Base-by-base conservation (phyloP, 1,284 basidiomycete species). In the Ceratobasidium sp. region DNA sequence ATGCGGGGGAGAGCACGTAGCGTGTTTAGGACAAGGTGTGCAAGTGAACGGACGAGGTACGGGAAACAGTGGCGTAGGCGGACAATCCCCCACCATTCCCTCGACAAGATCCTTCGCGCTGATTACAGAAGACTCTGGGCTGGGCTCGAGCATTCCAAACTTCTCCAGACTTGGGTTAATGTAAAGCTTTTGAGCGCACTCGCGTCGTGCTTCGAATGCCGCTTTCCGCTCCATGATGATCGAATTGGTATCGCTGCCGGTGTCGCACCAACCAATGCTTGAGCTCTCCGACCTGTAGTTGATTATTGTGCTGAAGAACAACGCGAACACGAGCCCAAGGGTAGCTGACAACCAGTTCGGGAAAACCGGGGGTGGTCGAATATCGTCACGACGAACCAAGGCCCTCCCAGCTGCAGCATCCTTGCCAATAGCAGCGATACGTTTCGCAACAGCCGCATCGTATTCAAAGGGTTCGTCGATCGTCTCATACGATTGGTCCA, bases 11-110 rank as follows among this genome's bases (percentile, higher is more conserved):
- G 82, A 83, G 80, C 96, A 98, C 21, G 83, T 83, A 1, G 89
- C 96, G 80, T 95, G 92, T 59, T 86, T 84, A 12, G 96, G 96
- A 79, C 96, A 98, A 16, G 89, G 87, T 1, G 92, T 89, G 81
- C 96, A 98, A n/a, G 84, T 78, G 36, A 87, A 84, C 0, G 94
- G 90, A 71, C 84, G 85, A 36, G 87, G 86, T 43, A 90, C 76
- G 21, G 88, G 87, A 45, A 88, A 67, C 36, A 91, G 76, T 6
- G 86, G 83, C 32, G 84, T 82, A 59, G 85, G 80, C 55, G 89
- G 85, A 79, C 88, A 89, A 14, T 82, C 79, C 72, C 80, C 81
- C 30, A 70, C n/a, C 10, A 70, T 26, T 5, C 53, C 67, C 26
- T 59, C 67, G 5, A 70, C 30, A 18, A 70, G 36, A 18, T 70